Base-by-base conservation (phyloP, 495 filamentous ascomycete species). In the Physcia stellaris region DNA sequence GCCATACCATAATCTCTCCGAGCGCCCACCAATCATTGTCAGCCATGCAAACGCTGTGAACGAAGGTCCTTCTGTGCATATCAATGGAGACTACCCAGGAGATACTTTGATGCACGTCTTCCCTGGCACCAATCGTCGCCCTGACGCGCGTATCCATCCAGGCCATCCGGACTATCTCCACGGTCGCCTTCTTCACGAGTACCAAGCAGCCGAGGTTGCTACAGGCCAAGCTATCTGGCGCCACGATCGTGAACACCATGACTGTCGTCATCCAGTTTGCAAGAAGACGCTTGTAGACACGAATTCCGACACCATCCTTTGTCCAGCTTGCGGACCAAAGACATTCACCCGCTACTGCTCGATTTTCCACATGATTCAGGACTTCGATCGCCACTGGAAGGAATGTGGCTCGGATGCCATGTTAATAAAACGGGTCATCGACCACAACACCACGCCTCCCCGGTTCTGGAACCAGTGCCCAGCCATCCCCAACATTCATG, bases 271-370 rank as follows among this genome's bases (percentile, higher is more conserved):
- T 30, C 20, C 16, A 2, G 43, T 32, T 19, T 70, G 66, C 41
- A 19, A 47, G 1, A 61, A 58, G 37, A 67, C 66, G 58, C 78
- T 77, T 55, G 67, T 70, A 35, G 61, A 66, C 19, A 57, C 56
- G 51, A 63, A 71, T 35, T 40, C 43, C 3, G 26, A 39, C 16
- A 46, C 52, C 6, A 45, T 56, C 10, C 57, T 65, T 48, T 70
- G 66, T 43, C 57, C 57, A 4, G 35, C 48, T 4, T 70, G 66
- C 43, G 66, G 66, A 5, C 65, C 66, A 1, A 64, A 45, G 41
- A 60, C 60, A 5, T 17, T 36, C 21, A 34, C 56, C 11, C 55
- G 59, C 12, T 70, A 67, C 47, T 70, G 66, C 46, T 43, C 42
- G 13, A 49, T 51, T 24, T 35, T 54, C n/a, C 62, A 67, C 37